Evolutionary conservation across 805 yeast genomes (phyloP).

Genomic region (Kluyveromyces siamensis): DNA sequence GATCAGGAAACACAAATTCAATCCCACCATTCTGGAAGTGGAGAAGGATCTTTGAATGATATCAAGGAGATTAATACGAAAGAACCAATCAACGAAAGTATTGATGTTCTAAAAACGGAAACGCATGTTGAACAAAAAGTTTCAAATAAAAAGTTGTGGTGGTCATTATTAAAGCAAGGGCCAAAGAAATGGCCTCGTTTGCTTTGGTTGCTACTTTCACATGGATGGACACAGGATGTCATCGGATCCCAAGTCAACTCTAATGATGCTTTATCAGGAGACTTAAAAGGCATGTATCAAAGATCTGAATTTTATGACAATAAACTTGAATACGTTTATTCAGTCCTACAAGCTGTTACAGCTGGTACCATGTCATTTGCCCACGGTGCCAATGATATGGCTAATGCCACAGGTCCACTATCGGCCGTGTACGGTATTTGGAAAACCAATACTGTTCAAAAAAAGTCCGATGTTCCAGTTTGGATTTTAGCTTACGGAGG

Average conservation of each 20-base stretch:
- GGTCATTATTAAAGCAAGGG: conserved; percentile 32
- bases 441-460: conserved; percentile 37
- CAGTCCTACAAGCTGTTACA: conserved; percentile 60
- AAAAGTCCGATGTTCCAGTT: conserved; percentile 51
- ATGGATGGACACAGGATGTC: conserved; percentile 61
- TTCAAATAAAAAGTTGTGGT: conserved; percentile 33
- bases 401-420: conserved; percentile 72
- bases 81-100: conserved; percentile 13
- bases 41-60: conserved; percentile 8
- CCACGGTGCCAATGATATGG: conserved; percentile 73
- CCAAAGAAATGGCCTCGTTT: conserved; percentile 50
- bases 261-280: conserved; percentile 36
- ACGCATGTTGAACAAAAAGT: conserved; percentile 13
- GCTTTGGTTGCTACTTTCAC: conserved; percentile 39
- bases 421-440: conserved; percentile 57
- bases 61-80: conserved; percentile 6
- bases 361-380: conserved; percentile 78
- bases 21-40: neutral
- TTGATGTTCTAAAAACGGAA: conserved; percentile 10
- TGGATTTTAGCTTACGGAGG: conserved; percentile 69
- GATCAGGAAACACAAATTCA: conserved; percentile 8
- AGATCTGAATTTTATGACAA: conserved; percentile 60
- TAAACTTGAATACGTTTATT: conserved; percentile 58
- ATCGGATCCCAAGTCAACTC: conserved; percentile 37
- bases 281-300: conserved; percentile 42